phyloP scores from a whole-genome alignment of 1,284 basidiomycete species.

The Naganishia sp. region DNA sequence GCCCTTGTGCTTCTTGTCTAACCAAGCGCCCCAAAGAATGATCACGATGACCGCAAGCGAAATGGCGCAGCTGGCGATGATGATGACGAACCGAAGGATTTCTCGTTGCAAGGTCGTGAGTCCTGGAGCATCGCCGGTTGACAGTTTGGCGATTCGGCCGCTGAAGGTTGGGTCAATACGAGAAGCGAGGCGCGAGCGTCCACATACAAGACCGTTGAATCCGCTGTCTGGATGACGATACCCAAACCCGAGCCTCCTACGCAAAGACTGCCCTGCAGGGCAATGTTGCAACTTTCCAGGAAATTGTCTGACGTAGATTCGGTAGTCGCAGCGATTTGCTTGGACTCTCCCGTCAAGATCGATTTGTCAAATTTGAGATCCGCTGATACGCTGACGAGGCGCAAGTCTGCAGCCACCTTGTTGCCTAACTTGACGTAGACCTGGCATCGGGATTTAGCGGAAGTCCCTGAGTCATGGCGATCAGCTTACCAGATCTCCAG shows the following conservation, averaged over 20 bases:
- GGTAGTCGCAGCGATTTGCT: constrained; percentile 60
- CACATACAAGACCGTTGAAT: constrained; percentile 58
- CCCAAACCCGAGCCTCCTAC: constrained; percentile 53
- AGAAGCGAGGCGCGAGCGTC: not conserved
- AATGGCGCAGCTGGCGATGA: constrained; percentile 58
- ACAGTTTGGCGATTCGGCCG: constrained; percentile 64
- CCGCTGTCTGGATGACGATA: constrained; percentile 63
- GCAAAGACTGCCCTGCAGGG: constrained; percentile 65
- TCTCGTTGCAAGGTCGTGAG: constrained; percentile 53
- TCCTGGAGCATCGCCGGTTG: constrained; percentile 57
- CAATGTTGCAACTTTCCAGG: constrained; percentile 66
- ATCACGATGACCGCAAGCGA: constrained; percentile 57
- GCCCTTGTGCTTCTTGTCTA: constrained; percentile 56
- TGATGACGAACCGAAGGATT: constrained; percentile 56
- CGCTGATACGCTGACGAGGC: constrained; percentile 57
- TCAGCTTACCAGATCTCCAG: constrained; percentile 47
- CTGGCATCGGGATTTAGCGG: not conserved
- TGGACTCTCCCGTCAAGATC: constrained; percentile 65
- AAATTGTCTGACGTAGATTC: constrained; percentile 62
- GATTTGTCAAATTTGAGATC: constrained; percentile 66
- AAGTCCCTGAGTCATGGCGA: not conserved
- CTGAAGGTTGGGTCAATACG: constrained; percentile 8
- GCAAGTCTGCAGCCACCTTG: constrained; percentile 59
- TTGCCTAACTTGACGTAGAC: constrained; percentile 54
- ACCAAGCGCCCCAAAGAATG: constrained; percentile 63